phyloP scores from a whole-genome alignment of 305 asterid species.

The Fraxinus floribunda region DNA sequence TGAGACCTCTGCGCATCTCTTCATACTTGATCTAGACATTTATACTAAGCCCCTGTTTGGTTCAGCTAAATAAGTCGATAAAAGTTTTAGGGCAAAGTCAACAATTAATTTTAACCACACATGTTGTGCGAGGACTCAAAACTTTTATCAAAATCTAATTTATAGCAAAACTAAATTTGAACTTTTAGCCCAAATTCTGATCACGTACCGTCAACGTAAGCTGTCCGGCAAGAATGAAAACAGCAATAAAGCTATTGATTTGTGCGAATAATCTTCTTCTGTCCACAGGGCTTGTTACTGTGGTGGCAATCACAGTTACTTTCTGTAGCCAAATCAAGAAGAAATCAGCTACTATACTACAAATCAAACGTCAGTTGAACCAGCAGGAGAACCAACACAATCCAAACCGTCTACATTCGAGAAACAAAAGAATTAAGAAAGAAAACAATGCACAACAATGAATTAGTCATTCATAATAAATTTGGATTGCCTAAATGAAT shows the following conservation, averaged over 20 bases:
- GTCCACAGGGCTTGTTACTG: slow-evolving; percentile 71
- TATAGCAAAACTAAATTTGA: neutral
- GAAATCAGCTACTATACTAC: slow-evolving; percentile 4
- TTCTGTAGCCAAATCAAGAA: slow-evolving; percentile 55
- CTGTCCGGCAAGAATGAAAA: slow-evolving; percentile 93
- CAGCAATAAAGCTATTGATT: slow-evolving; percentile 92
- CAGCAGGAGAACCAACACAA: neutral
- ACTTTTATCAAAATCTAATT: neutral
- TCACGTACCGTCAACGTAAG: slow-evolving; percentile 77
- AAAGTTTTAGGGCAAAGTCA: neutral
- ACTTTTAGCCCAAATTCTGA: slow-evolving; percentile 2
- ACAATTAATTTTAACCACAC: neutral
- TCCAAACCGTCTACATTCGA: neutral
- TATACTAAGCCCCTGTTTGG: neutral
- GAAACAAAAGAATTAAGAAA: neutral
- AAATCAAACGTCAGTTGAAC: neutral
- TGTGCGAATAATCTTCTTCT: slow-evolving; percentile 90
- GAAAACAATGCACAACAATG: neutral
- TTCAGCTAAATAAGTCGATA: neutral
- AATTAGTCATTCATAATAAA: neutral
- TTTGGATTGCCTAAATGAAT: neutral
- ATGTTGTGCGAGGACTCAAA: neutral
- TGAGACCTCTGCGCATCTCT: neutral
- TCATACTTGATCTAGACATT: neutral
- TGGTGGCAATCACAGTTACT: slow-evolving; percentile 82